Evolutionary conservation across 2,329 filamentous ascomycete genomes (phyloP).

Genomic region (Ambrosiella cleistominuta): DNA sequence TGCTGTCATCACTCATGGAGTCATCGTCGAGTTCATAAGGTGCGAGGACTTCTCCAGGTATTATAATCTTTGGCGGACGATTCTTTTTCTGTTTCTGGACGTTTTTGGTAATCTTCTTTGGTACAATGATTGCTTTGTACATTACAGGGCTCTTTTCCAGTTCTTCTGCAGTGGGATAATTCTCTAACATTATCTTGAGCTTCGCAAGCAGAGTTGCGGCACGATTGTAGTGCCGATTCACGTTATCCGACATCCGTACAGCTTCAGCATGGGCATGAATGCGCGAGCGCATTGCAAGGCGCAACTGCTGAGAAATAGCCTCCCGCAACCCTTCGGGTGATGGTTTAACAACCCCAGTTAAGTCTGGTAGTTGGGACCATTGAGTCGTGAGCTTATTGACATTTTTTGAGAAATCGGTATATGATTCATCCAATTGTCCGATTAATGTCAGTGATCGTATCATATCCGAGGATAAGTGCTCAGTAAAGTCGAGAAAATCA

Average conservation of each 20-base stretch:
- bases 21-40: constrained; percentile 49
- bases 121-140: background rate
- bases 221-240: constrained; percentile 43
- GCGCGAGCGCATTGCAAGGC: constrained; percentile 36
- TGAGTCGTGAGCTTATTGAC: constrained; percentile 38
- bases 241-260: constrained; percentile 43
- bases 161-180: constrained; percentile 36
- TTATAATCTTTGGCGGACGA: constrained; percentile 40
- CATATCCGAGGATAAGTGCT: constrained; percentile 51
- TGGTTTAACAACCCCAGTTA: constrained; percentile 24
- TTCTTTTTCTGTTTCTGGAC: constrained; percentile 16
- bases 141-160: constrained; percentile 20
- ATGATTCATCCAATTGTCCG: constrained; percentile 42
- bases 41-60: constrained; percentile 47
- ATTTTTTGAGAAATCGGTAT: constrained; percentile 35
- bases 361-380: constrained; percentile 38
- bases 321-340: constrained; percentile 35
- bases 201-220: constrained; percentile 41
- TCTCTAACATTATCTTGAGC: constrained; percentile 40
- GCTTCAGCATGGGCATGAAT: constrained; percentile 44
- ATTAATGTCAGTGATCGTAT: constrained; percentile 48
- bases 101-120: constrained; percentile 2
- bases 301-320: constrained; percentile 41
- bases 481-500: constrained; percentile 52
- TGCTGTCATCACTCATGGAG: constrained; percentile 35